Base-by-base conservation (phyloP, 1,139 yeast species). In the Debaryomyces sp. region DNA sequence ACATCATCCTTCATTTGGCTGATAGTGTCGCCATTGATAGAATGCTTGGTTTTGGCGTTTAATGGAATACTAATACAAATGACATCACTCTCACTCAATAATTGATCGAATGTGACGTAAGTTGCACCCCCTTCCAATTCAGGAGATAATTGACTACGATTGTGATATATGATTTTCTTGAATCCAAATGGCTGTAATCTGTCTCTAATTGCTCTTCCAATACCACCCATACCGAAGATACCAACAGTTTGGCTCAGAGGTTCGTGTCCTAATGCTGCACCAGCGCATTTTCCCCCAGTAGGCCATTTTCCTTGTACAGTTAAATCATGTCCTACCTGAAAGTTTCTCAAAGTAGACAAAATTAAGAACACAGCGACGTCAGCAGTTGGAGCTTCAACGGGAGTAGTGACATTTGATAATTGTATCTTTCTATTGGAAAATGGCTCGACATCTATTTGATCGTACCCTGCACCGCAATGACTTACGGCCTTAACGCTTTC, bases 381-480 rank as follows among this genome's bases (percentile, higher is more conserved):
- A 1, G 96, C 96, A 12, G 96, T 90, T 12, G 96, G 88, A 7
- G 79, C 81, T 56, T 87, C 91, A 15, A 88, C 95, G 4, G 87
- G 73, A 4, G 73, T 75, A 4, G 95, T 92, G 6, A 85, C 87
- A 62, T 89, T 86, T 8, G 92, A 81, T 9, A 88, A 71, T 66
- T 85, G 90, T 48, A 89, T 84, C 26, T 78, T 77, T 37, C 72
- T 54, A 44, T 64, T 68, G 12, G 78, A 71, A 56, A 80, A 75
- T 15, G 81, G 76, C 21, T 68, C 71, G 2, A 83, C 81, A 58
- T 86, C 90, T 41, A 87, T 74, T 65, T 86, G 92, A 63, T 94
- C 98, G 66, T 94, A 94, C 5, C 99, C 98, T 1, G 99, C 99
- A 48, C 98, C 97, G 58, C 82, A 78, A 67, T 90, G 96, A 57